Conservation (phyloP, 1,139 yeast genomes). For the Taiozyma onychis region DNA sequence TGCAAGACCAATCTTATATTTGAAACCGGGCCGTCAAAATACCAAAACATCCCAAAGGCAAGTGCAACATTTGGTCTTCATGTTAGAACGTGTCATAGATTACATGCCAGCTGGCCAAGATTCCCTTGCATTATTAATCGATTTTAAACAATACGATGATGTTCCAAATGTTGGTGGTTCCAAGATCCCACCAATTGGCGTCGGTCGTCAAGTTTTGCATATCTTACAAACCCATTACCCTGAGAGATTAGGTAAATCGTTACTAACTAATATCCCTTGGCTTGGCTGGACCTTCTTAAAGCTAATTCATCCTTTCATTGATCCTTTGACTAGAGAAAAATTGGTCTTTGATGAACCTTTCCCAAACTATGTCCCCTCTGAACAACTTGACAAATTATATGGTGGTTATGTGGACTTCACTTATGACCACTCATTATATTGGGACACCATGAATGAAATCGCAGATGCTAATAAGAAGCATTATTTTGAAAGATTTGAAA, state of each 20-base stretch:
- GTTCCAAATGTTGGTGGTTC: conserved; percentile 39
- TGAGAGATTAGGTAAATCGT: conserved; percentile 87
- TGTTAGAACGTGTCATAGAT: conserved; percentile 83
- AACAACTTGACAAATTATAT: conserved; percentile 77
- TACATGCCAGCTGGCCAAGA: conserved; percentile 96
- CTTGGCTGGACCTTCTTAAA: conserved; percentile 86
- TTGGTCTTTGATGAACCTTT: conserved; percentile 88
- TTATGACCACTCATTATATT: conserved; percentile 72
- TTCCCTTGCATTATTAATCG: conserved; percentile 79
- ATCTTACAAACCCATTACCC: conserved; percentile 92
- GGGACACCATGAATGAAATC: conserved; percentile 65
- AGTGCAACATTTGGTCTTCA: conserved; percentile 86
- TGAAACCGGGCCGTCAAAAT: conserved; percentile 90
- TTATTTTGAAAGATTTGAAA: conserved; percentile 57
- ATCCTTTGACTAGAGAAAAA: conserved; percentile 90
- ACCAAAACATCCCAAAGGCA: conserved; percentile 81
- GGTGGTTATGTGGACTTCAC: conserved; percentile 83
- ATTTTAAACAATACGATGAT: conserved; percentile 64
- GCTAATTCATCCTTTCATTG: conserved; percentile 90
- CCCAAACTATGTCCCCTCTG: conserved; percentile 70
- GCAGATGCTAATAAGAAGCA: conserved; percentile 49
- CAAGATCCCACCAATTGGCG: conserved; percentile 79
- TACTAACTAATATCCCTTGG: conserved; percentile 92
- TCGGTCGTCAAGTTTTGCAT: conserved; percentile 68
- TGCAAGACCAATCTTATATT: conserved; percentile 78